Conservation (phyloP, 306 rosid species). For the Lablab purpureus region DNA sequence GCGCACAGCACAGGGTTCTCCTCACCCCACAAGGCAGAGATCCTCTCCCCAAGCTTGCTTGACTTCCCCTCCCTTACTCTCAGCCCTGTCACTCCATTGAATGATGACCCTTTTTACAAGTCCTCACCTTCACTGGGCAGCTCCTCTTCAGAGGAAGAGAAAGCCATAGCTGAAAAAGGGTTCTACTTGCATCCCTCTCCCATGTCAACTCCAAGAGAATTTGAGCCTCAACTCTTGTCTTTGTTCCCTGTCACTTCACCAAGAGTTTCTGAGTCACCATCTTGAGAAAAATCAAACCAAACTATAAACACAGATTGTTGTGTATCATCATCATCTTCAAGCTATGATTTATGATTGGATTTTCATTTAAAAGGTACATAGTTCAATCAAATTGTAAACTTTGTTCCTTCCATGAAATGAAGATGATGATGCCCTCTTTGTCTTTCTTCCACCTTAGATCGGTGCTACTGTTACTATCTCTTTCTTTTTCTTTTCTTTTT, state of each 20-base stretch:
- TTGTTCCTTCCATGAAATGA: conserved; percentile 44
- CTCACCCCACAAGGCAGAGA: conserved; percentile 72
- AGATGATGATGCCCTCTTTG: conserved; percentile 31
- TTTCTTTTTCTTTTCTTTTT: not conserved
- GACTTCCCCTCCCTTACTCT: conserved; percentile 83
- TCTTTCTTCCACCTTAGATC: not conserved
- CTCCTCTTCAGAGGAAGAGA: conserved; percentile 77
- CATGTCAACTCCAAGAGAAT: conserved; percentile 63
- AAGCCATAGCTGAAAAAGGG: conserved; percentile 85
- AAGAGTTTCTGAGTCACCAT: conserved; percentile 67
- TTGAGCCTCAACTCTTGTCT: conserved; percentile 73
- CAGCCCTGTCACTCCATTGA: conserved; percentile 85
- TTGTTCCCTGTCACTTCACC: conserved; percentile 84
- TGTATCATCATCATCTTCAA: not conserved
- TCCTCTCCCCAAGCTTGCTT: conserved; percentile 81
- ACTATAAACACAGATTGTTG: not conserved
- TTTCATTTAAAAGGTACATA: conserved; percentile 36
- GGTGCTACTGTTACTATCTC: not conserved
- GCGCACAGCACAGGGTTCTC: conserved; percentile 61
- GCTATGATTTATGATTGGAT: conserved; percentile 37
- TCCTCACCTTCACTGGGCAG: conserved; percentile 79
- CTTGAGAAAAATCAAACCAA: conserved; percentile 40
- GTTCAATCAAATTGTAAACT: conserved; percentile 59
- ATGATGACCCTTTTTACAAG: conserved; percentile 71
- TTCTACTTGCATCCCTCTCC: conserved; percentile 84